Percentiles rank a stretch among this genome's conserved stretches.
Conservation (phyloP, 257 asterid species). For the Solanum habrochaites region DNA sequence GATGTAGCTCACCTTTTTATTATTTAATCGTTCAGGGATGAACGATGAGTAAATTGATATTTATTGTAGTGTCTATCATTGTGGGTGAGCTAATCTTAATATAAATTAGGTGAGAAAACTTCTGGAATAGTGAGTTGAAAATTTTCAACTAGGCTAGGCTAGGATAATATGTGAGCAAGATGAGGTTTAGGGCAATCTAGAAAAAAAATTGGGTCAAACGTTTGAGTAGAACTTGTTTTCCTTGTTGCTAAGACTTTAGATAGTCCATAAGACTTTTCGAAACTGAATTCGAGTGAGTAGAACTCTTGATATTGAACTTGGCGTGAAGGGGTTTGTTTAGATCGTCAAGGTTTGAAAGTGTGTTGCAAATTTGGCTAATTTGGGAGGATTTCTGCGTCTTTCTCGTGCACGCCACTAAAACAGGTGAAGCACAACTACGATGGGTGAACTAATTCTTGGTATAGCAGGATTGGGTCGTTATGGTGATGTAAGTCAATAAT, state of each 20-base stretch:
- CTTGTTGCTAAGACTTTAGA: not conserved
- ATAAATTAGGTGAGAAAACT: not conserved
- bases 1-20: not conserved
- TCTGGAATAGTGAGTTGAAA: not conserved
- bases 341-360: not conserved
- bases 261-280: not conserved
- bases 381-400: not conserved
- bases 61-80: too few species aligned
- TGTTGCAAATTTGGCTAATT: not conserved
- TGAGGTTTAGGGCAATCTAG: not conserved
- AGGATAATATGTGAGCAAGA: not conserved
- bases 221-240: too few species aligned
- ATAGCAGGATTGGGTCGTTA: not conserved
- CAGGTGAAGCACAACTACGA: not conserved
- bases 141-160: not conserved
- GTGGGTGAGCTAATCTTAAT: not conserved
- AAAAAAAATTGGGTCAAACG: too few species aligned
- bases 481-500: not conserved
- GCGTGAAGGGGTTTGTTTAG: not conserved
- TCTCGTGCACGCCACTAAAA: not conserved
- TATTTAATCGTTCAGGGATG: not conserved
- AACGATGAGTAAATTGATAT: not conserved
- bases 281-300: not conserved
- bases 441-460: not conserved
- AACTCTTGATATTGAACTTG: not conserved